Conservation (phyloP, 208 protist species). For the Angomonas ambiguus region DNA sequence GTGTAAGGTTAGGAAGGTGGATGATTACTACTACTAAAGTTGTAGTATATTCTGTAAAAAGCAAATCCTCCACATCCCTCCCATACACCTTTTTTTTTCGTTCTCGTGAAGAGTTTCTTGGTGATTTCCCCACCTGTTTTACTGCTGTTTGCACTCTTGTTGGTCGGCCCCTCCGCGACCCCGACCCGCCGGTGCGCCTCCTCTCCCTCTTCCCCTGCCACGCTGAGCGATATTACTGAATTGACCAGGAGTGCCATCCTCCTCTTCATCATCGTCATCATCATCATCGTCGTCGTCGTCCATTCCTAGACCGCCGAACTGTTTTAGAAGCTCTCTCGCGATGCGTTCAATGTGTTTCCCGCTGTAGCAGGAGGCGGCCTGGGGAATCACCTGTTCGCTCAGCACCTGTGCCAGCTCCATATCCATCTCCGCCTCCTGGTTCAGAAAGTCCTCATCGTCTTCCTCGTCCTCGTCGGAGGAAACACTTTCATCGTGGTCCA, state of each 20-base stretch:
- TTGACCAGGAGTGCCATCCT: conserved; percentile 27
- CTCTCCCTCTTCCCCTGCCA: conserved; percentile 9
- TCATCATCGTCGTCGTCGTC: conserved; percentile 53
- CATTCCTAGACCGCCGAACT: conserved; percentile 27
- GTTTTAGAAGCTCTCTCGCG: conserved; percentile 27
- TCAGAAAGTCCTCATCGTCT: conserved; percentile 48
- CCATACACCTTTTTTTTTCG: no score
- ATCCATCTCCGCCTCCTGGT: conserved; percentile 76
- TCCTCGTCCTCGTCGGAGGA: conserved; percentile 48
- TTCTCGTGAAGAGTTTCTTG: not conserved
- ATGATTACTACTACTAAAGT: no score
- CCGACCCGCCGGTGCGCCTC: conserved; percentile 11
- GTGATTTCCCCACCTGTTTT: not conserved
- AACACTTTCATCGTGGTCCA: conserved; percentile 20
- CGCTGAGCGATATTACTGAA: conserved; percentile 22
- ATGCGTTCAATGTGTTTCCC: conserved; percentile 74
- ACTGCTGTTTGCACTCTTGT: conserved; percentile 80
- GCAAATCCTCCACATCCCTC: no score
- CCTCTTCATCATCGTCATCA: conserved; percentile 53
- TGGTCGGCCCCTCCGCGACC: conserved; percentile 15
- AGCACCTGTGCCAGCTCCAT: conserved; percentile 72
- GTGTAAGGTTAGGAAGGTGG: no score
- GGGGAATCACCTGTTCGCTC: conserved; percentile 71
- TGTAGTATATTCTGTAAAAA: no score
- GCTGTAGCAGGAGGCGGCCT: conserved; percentile 88